phyloP scores from a whole-genome alignment of 2,329 filamentous ascomycete genomes.

The Fusarium sambucinum region DNA sequence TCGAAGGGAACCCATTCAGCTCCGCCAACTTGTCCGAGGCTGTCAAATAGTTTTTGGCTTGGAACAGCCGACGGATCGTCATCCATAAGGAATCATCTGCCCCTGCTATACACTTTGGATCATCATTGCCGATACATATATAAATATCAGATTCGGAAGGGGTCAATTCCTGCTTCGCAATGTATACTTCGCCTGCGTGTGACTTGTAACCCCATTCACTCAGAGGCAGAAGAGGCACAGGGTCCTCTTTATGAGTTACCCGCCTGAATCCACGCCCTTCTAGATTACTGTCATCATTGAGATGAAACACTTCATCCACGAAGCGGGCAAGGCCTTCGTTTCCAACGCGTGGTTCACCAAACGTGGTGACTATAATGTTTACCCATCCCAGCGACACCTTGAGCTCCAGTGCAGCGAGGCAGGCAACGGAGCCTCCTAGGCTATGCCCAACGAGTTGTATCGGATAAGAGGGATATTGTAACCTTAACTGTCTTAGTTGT shows the following conservation, averaged over 20 bases:
- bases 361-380: slow-evolving; percentile 84
- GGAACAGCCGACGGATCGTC: slow-evolving; percentile 45
- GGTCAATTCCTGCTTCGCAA: slow-evolving; percentile 76
- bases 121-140: slow-evolving; percentile 77
- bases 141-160: slow-evolving; percentile 76
- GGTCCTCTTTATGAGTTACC: slow-evolving; percentile 88
- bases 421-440: slow-evolving; percentile 90
- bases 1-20: slow-evolving; percentile 64
- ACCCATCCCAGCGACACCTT: slow-evolving; percentile 77
- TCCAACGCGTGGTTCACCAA: slow-evolving; percentile 83
- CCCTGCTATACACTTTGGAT: slow-evolving; percentile 77
- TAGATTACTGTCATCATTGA: slow-evolving; percentile 51
- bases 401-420: slow-evolving; percentile 86
- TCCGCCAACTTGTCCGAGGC: slow-evolving; percentile 36
- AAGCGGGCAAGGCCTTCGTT: slow-evolving; percentile 68
- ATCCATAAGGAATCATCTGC: slow-evolving; percentile 57
- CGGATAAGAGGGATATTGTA: slow-evolving; percentile 75
- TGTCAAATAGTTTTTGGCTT: slow-evolving; percentile 42
- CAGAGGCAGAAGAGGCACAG: slow-evolving; percentile 87
- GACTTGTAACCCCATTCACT: slow-evolving; percentile 88
- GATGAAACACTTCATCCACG: slow-evolving; percentile 65
- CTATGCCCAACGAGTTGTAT: slow-evolving; percentile 90
- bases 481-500: slow-evolving; percentile 69
- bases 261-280: slow-evolving; percentile 71
- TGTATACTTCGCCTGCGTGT: slow-evolving; percentile 90